These are phyloP conservation scores for Fistulinella prunicolor DNA, from an alignment of 768 basidiomycete species.

Conservation along the genomic window DNA sequence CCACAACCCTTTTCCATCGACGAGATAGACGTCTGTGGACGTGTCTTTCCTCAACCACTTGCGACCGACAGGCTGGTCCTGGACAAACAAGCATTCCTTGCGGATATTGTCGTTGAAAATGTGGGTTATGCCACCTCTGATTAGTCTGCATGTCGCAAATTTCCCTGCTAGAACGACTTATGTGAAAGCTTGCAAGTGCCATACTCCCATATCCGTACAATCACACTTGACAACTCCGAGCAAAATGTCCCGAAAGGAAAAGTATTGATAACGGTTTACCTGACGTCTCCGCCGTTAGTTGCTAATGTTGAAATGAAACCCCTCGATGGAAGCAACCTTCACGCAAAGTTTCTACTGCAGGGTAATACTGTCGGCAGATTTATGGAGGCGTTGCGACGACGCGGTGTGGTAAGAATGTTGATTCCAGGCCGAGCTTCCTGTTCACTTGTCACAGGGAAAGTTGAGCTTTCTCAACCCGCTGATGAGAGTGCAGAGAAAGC, in stretches of 20 bases:
- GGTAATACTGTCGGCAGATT: constrained; percentile 37
- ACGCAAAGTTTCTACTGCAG: constrained; percentile 40
- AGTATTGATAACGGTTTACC: constrained; percentile 27
- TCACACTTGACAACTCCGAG: constrained; percentile 26
- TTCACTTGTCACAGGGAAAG: constrained; percentile 27
- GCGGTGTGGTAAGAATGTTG: constrained; percentile 44
- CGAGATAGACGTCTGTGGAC: constrained; percentile 38
- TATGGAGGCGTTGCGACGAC: constrained; percentile 37
- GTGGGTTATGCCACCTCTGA: constrained; percentile 5
- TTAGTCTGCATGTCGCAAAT: constrained; percentile 2
- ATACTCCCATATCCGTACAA: constrained; percentile 34
- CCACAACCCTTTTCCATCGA: constrained; percentile 57
- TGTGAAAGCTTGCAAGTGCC: constrained; percentile 51
- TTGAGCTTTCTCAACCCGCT: constrained; percentile 25
- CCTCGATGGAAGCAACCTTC: constrained; percentile 17
- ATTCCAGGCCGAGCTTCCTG: neutral
- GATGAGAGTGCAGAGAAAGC: constrained; percentile 12
- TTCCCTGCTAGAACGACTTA: constrained; percentile 39
- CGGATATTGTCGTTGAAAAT: constrained; percentile 39
- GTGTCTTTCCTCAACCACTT: constrained; percentile 34
- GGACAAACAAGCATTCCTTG: constrained; percentile 50
- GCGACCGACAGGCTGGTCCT: constrained; percentile 47
- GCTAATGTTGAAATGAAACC: constrained; percentile 27
- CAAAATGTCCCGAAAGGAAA: constrained; percentile 16
- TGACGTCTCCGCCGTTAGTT: constrained; percentile 40